A percentile compares a stretch with the other conserved stretches of the same genome.
Conservation (phyloP, 352 stramenopile species). For the Pythium coloratum region DNA sequence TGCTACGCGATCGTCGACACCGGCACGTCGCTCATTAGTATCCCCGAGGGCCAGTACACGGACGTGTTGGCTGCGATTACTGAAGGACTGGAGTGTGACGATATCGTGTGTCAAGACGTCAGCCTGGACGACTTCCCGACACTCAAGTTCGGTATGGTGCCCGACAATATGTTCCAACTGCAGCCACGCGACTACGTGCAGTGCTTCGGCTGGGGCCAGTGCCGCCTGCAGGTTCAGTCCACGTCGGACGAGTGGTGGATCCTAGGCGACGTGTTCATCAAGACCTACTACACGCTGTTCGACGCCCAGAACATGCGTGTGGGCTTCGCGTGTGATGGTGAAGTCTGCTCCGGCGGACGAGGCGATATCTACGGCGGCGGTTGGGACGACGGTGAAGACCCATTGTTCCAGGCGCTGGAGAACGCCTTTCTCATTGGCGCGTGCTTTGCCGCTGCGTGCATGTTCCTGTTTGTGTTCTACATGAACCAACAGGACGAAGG, state of each 20-base stretch:
- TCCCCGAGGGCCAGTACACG: slow-evolving; percentile 70
- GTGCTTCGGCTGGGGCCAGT: slow-evolving; percentile 74
- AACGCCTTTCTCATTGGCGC: slow-evolving; percentile 69
- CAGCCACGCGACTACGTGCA: slow-evolving; percentile 79
- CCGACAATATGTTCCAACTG: slow-evolving; percentile 84
- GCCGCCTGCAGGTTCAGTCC: slow-evolving; percentile 77
- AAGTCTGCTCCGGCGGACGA: slow-evolving; percentile 70
- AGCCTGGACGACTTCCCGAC: slow-evolving; percentile 57
- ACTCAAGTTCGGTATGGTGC: slow-evolving; percentile 78
- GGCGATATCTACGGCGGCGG: slow-evolving; percentile 62
- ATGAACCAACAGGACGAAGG: slow-evolving; percentile 75
- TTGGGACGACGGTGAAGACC: slow-evolving; percentile 39
- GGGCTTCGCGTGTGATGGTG: slow-evolving; percentile 84
- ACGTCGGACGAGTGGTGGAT: slow-evolving; percentile 87
- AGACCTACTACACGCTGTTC: slow-evolving; percentile 92
- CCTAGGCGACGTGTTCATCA: slow-evolving; percentile 88
- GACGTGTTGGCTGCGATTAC: slow-evolving; percentile 66
- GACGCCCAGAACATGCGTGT: slow-evolving; percentile 87
- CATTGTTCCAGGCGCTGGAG: slow-evolving; percentile 51
- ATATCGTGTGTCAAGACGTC: slow-evolving; percentile 61
- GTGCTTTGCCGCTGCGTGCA: slow-evolving; percentile 67
- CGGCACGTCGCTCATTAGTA: slow-evolving; percentile 84
- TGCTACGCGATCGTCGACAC: slow-evolving; percentile 90
- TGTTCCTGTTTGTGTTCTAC: slow-evolving; percentile 83
- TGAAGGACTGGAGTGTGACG: slow-evolving; percentile 58